Evolutionary conservation across 306 rosid species (phyloP).

Genomic region (Rosa persica): DNA sequence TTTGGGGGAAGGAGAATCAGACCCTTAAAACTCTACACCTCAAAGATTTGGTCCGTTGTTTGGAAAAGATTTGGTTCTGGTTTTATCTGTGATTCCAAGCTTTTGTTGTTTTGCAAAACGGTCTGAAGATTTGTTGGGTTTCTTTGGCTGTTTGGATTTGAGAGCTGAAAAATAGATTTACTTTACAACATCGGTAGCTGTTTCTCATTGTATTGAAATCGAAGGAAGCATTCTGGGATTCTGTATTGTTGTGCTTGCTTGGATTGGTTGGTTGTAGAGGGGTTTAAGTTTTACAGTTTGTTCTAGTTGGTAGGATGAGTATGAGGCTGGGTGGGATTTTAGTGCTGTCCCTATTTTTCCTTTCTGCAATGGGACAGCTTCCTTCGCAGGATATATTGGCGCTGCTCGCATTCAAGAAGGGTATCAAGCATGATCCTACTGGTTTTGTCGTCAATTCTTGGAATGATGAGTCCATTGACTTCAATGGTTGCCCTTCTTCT

Average conservation of each 20-base stretch:
- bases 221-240: constrained; percentile 11
- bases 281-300: constrained; percentile 14
- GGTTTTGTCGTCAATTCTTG: constrained; percentile 85
- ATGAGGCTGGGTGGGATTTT: constrained; percentile 61
- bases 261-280: constrained; percentile 19
- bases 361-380: constrained; percentile 78
- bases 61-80: constrained; percentile 11
- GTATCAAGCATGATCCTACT: constrained; percentile 91
- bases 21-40: constrained; percentile 29
- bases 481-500: constrained; percentile 94
- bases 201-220: background rate
- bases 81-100: constrained; percentile 13
- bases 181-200: background rate
- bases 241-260: constrained; percentile 10
- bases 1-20: constrained; percentile 23
- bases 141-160: constrained; percentile 15
- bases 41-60: background rate
- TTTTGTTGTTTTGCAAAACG: constrained; percentile 21
- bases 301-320: constrained; percentile 24
- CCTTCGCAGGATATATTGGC: constrained; percentile 97
- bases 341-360: constrained; percentile 56
- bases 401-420: constrained; percentile 84
- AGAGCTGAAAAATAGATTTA: constrained; percentile 19
- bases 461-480: constrained; percentile 98
- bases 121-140: constrained; percentile 21